Conservation (phyloP, 441 rosid species). For the Francoa sonchifolia region DNA sequence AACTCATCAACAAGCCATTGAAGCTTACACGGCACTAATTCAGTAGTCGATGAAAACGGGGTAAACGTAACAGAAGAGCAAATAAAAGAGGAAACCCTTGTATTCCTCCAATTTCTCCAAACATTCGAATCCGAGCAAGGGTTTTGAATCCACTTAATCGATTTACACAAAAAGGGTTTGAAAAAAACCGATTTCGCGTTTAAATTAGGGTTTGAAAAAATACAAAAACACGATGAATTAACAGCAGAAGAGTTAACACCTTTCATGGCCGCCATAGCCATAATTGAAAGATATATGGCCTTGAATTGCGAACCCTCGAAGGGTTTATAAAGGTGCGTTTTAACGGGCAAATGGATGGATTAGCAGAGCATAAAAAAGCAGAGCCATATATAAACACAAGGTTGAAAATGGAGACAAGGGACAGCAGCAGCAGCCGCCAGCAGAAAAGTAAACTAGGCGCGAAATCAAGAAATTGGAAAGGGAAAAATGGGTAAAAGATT, state of each 20-base stretch:
- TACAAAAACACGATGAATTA: constrained; percentile 12
- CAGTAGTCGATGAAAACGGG: constrained; percentile 29
- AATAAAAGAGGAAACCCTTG: constrained; percentile 30
- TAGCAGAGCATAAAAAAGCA: neutral
- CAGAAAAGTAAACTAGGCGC: neutral
- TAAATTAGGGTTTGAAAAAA: constrained; percentile 16
- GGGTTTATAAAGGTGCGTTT: neutral
- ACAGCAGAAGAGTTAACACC: constrained; percentile 14
- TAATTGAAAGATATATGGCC: neutral
- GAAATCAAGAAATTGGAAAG: too few species aligned
- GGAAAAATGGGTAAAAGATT: too few species aligned
- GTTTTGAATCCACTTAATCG: constrained; percentile 24
- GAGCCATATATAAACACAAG: neutral
- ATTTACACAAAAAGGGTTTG: constrained; percentile 11
- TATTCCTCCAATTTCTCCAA: too few species aligned
- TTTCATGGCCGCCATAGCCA: constrained; percentile 22
- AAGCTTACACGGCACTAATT: constrained; percentile 34
- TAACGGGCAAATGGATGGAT: neutral
- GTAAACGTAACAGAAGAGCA: constrained; percentile 46
- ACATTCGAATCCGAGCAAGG: constrained; percentile 8
- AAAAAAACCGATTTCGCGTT: constrained; percentile 15
- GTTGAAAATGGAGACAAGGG: neutral
- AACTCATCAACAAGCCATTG: constrained; percentile 45
- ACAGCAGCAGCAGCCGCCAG: neutral
- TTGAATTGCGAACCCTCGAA: too few species aligned